Base-by-base conservation (phyloP, 345 rosid genomes). In the Moricandia moricandioides region DNA sequence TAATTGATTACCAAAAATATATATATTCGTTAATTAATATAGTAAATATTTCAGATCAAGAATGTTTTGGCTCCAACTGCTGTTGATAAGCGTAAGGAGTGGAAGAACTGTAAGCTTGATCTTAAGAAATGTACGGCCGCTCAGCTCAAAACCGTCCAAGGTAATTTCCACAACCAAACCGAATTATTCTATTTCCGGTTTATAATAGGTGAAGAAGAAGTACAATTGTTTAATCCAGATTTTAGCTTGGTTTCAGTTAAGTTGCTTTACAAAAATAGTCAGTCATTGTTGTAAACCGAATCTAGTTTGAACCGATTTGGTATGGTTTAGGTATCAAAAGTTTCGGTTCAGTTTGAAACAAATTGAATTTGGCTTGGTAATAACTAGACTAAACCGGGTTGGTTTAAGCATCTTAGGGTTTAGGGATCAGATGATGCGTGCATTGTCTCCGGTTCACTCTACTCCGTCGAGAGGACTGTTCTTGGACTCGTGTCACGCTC, bases 401-500 rank as follows among this genome's bases (percentile, higher is more conserved):
- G 30, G 67, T 17, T 33, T 3, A 60, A 57, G 49, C 8, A 27
- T 58, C 0, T 33, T 89, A 94, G 98, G 71, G 65, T 91, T 84
- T 82, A 79, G 96, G 81, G 26, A 21, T 67, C 83, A 82, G 68
- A 84, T 91, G 81, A 70, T 94, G 82, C 77, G 27, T 18, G 87
- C 97, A 3, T 24, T 94, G 74, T 55, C 72, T 2, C 80, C 76
- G 66, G 47, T 87, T 14, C 82, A 81, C 26, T 85, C 34, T 52
- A 85, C 92, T 11, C 51, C 91, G 4, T 73, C 89, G 0, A 79
- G 82, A 67, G 98, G 98, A 43, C 43, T 94, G 81, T 94, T 84
- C 75, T 82, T 94, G 60, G 90, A 94, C 59, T 83, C 94, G n/a
- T 94, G 98, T 82, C 86, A 84, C 54, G 85, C 89, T 54, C 97